Evolutionary conservation across 495 filamentous ascomycete species (phyloP), one percentile per base, ranked within the genome.

Genomic region (Penicillium waksmanii): DNA sequence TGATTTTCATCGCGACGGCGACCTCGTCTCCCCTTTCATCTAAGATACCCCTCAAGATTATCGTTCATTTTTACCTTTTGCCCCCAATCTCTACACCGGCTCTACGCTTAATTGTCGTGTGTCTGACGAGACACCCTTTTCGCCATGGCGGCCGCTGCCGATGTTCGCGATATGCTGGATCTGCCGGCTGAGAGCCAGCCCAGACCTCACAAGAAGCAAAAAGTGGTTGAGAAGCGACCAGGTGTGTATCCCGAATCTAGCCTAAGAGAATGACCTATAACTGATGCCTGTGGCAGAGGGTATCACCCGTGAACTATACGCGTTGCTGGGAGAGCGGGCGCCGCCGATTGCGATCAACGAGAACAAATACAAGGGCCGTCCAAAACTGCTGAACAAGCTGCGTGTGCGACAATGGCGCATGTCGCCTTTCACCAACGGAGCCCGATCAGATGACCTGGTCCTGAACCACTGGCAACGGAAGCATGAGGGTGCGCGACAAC

Each of bases 121-220:
- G 43, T 56, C 54, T 50, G 35, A 57, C 13, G n/a, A 55, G 23
- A 43, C 36, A n/a, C 13, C 47, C 56, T 42, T 50, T 56, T 60
- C 71, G 78, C 56, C 65, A 93, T 91, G 88, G 84, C 89, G 64
- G 79, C 89, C 66, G 80, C 79, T 64, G 91, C 90, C 74, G 92
- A 96, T 83, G 86, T 95, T 57, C 91, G 90, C 75, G 92, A 96
- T 75, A 90, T 96, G 73, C 87, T 96, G 74, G 89, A 91, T 73
- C 79, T 96, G 68, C 87, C 90, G 52, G 82, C 77, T 56, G 81
- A 88, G 66, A 85, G 84, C 61, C 76, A 84, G 61, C 77, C 84
- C 42, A 80, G 82, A 56, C 86, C 89, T 11, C 73, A 83, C 49
- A 96, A 96, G 77, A 94, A 94, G 67, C 86, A 88, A 70, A 93